These are phyloP conservation scores for Rhizoclosmatium globosum DNA, from an alignment of 192 early-diverging fungal species.

Conservation along the genomic window DNA sequence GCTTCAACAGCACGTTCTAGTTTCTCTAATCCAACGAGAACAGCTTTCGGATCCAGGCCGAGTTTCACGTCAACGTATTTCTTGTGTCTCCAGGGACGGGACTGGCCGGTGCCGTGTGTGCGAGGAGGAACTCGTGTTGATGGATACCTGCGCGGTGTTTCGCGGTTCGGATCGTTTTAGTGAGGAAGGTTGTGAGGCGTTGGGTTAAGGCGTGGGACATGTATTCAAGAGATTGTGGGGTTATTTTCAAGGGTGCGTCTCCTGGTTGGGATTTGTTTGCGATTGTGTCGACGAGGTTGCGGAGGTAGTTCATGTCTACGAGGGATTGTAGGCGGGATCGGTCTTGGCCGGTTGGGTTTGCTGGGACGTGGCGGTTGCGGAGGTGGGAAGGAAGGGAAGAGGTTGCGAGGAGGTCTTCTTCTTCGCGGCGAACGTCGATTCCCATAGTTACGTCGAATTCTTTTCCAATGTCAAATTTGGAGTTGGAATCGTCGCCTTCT, in stretches of 20 bases:
- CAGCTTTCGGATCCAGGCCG: conserved; percentile 11
- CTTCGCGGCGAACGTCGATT: conserved; percentile 9
- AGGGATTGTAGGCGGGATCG: conserved; percentile 23
- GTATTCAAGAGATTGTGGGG: conserved; percentile 11
- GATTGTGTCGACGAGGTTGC: neutral
- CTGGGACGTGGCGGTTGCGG: neutral
- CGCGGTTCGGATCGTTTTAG: conserved; percentile 10
- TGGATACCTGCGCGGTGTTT: conserved; percentile 38
- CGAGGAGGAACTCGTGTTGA: conserved; percentile 24
- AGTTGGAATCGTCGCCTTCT: conserved; percentile 3
- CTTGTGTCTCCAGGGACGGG: neutral
- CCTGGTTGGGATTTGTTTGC: neutral
- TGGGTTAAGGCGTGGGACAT: conserved; percentile 22
- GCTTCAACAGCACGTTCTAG: conserved; percentile 13
- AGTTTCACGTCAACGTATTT: conserved; percentile 26
- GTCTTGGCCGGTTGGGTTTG: conserved; percentile 27
- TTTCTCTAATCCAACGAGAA: conserved; percentile 15
- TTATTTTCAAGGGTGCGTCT: neutral
- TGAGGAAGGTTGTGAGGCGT: conserved; percentile 20
- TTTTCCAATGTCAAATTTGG: conserved; percentile 7
- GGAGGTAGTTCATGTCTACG: conserved; percentile 6
- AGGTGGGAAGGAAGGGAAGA: neutral
- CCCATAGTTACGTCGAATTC: conserved; percentile 12
- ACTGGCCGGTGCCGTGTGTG: neutral
- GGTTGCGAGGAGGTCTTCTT: conserved; percentile 30